phyloP scores from a whole-genome alignment of 306 rosid species.

The barrel medic (Medicago truncatula) region MtrunA17r5.0-ANR NC_053048.1:2331501-2332000 shows the following conservation, averaged over 20 bases:
- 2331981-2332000: neutral
- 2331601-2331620: constrained; percentile 27
- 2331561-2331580: neutral
- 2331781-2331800: constrained; percentile 41
- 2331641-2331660: constrained; percentile 26
- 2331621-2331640: constrained; percentile 36
- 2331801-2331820: constrained; percentile 1
- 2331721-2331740: constrained; percentile 39
- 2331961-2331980: neutral
- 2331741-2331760: neutral
- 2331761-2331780: constrained; percentile 36
- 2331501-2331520: constrained; percentile 35
- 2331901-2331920: constrained; percentile 18
- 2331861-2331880: constrained; percentile 13
- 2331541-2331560: constrained; percentile 44
- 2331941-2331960: neutral
- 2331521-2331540: constrained; percentile 46
- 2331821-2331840: neutral
- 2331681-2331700: constrained; percentile 45
- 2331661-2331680: constrained; percentile 41
- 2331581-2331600: constrained; percentile 26
- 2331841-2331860: neutral
- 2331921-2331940: neutral
- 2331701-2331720: constrained; percentile 34
- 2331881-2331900: neutral